These are phyloP conservation scores for Fusarium nurragi DNA, from an alignment of 2,329 filamentous ascomycete species.

Conservation along the genomic window DNA sequence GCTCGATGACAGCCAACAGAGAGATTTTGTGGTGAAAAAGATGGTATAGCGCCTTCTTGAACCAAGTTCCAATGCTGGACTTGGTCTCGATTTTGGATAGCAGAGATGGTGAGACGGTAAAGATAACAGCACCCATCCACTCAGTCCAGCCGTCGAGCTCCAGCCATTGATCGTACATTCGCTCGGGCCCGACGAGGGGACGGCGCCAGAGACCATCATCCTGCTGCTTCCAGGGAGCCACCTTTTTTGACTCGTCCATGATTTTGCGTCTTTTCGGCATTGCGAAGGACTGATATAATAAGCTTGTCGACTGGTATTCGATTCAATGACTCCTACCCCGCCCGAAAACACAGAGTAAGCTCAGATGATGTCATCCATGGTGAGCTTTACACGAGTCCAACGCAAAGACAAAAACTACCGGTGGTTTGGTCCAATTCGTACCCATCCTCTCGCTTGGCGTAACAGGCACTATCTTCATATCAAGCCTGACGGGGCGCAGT, in stretches of 20 bases:
- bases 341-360: too few species aligned
- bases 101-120: neutral
- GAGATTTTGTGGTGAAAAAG: neutral
- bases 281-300: neutral
- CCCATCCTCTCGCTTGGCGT: too few species aligned
- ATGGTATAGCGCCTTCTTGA: neutral
- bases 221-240: neutral
- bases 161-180: conserved; percentile 14
- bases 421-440: too few species aligned
- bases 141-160: neutral
- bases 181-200: neutral
- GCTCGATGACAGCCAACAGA: neutral
- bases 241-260: neutral
- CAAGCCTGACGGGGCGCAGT: too few species aligned
- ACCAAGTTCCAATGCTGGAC: neutral
- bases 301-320: neutral
- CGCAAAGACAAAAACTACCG: too few species aligned
- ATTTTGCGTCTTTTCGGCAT: neutral
- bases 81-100: neutral
- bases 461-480: too few species aligned
- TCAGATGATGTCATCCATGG: too few species aligned
- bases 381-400: too few species aligned
- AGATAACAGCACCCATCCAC: neutral
- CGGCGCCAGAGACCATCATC: neutral
- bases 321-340: too few species aligned